Percentiles rank a stretch among this genome's conserved stretches.
Conservation (phyloP, 2,329 filamentous ascomycete genomes). For the Saccharata proteae region DNA sequence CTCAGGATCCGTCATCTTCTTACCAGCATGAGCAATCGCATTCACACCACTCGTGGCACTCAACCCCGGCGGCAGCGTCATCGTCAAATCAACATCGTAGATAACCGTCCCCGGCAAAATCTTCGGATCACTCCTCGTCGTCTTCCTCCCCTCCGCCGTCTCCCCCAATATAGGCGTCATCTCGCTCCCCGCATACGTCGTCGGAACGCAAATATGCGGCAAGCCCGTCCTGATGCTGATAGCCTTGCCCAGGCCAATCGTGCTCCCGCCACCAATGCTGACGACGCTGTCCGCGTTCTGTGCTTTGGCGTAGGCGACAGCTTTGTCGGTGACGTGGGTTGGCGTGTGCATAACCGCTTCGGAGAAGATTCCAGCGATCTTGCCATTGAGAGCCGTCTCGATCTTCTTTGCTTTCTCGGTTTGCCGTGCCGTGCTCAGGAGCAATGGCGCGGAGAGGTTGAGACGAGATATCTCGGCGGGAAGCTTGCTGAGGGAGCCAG, state of each 20-base stretch:
- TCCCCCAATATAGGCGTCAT: slow-evolving; percentile 55
- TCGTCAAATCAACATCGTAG: slow-evolving; percentile 52
- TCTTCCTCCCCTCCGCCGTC: slow-evolving; percentile 46
- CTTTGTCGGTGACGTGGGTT: slow-evolving; percentile 43
- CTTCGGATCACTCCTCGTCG: slow-evolving; percentile 44
- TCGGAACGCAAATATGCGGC: slow-evolving; percentile 23
- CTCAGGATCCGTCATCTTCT: no score
- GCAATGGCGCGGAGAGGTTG: slow-evolving; percentile 37
- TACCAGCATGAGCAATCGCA: slow-evolving; percentile 51
- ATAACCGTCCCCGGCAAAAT: slow-evolving; percentile 50
- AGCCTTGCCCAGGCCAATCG: slow-evolving; percentile 42
- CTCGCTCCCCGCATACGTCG: slow-evolving; percentile 33
- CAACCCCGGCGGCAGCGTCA: slow-evolving; percentile 42
- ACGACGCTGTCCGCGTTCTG: slow-evolving; percentile 42
- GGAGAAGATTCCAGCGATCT: slow-evolving; percentile 40
- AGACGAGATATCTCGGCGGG: slow-evolving; percentile 33
- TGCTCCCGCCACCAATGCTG: slow-evolving; percentile 51
- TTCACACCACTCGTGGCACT: slow-evolving; percentile 51
- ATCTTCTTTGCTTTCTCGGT: slow-evolving; percentile 34
- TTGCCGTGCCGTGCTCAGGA: slow-evolving; percentile 46
- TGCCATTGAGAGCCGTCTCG: slow-evolving; percentile 31
- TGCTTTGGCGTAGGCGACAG: slow-evolving; percentile 35
- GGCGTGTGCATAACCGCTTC: slow-evolving; percentile 54
- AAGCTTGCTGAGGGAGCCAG: slow-evolving; percentile 39
- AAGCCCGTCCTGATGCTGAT: slow-evolving; percentile 21